Evolutionary conservation across 2,329 filamentous ascomycete species (phyloP).

Genomic region (Juglanconis oblonga): DNA sequence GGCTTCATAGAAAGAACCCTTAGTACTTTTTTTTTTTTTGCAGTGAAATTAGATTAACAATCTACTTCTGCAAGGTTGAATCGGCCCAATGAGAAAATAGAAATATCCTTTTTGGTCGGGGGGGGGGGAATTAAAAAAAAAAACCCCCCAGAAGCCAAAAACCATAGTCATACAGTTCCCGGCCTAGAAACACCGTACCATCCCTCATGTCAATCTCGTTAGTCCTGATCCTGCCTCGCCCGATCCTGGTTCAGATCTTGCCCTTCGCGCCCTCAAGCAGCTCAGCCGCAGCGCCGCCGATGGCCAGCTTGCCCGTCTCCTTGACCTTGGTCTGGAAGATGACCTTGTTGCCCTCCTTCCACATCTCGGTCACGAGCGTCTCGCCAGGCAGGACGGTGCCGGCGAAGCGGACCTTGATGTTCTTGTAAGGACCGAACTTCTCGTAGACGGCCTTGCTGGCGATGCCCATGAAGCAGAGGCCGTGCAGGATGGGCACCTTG

Average conservation of each 20-base stretch:
- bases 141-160: not conserved
- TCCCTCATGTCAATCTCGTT: not conserved
- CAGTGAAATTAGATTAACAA: not conserved
- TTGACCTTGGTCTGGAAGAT: conserved; percentile 86
- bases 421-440: conserved; percentile 79
- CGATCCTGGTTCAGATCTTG: conserved; percentile 23
- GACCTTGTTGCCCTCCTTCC: conserved; percentile 78
- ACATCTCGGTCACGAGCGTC: conserved; percentile 92
- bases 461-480: conserved; percentile 92
- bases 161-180: not conserved
- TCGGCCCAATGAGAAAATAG: not conserved
- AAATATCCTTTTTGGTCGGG: no score
- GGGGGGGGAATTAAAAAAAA: not conserved
- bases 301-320: conserved; percentile 88
- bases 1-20: not conserved
- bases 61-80: not conserved
- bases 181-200: not conserved
- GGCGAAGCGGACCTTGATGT: conserved; percentile 89
- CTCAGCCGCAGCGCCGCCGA: conserved; percentile 77
- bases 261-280: conserved; percentile 44
- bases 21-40: not conserved
- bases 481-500: conserved; percentile 90
- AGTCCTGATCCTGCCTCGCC: not conserved
- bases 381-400: conserved; percentile 82
- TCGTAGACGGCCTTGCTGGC: conserved; percentile 86